Conservation (phyloP, 768 basidiomycete species). For the Glaciozyma antarctica region DNA sequence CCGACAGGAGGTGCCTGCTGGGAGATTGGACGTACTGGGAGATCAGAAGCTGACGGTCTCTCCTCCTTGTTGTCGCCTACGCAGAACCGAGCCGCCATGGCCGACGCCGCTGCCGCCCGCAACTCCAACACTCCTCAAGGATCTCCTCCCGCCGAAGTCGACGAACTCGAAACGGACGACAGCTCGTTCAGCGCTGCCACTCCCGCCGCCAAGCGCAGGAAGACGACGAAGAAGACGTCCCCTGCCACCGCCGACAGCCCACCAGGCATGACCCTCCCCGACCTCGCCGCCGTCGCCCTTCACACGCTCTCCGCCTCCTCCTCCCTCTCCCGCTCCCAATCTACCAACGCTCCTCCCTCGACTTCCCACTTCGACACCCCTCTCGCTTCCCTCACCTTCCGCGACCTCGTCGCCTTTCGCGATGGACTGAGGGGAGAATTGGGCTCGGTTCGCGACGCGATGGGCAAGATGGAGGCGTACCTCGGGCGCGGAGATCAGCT, state of each 20-base stretch:
- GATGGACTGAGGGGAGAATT: slow-evolving; percentile 1
- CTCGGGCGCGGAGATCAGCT: neutral
- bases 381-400: neutral
- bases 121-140: neutral
- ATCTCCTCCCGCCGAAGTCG: neutral
- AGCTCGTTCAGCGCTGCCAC: neutral
- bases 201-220: slow-evolving; percentile 3
- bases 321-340: slow-evolving; percentile 6
- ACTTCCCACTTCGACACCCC: neutral
- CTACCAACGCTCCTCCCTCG: neutral
- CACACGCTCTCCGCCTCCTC: slow-evolving; percentile 7
- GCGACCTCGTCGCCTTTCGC: slow-evolving; percentile 5
- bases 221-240: slow-evolving; percentile 3
- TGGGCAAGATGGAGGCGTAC: neutral
- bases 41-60: neutral
- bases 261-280: neutral
- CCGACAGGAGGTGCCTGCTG: neutral
- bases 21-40: no score
- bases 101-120: neutral
- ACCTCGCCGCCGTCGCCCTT: slow-evolving; percentile 2
- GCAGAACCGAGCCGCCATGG: slow-evolving; percentile 26
- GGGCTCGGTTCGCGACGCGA: neutral
- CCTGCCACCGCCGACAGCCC: neutral
- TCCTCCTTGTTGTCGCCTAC: no score
- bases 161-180: no score